Evolutionary conservation across 768 basidiomycete genomes (phyloP).

Genomic region (Mycena polygramma): DNA sequence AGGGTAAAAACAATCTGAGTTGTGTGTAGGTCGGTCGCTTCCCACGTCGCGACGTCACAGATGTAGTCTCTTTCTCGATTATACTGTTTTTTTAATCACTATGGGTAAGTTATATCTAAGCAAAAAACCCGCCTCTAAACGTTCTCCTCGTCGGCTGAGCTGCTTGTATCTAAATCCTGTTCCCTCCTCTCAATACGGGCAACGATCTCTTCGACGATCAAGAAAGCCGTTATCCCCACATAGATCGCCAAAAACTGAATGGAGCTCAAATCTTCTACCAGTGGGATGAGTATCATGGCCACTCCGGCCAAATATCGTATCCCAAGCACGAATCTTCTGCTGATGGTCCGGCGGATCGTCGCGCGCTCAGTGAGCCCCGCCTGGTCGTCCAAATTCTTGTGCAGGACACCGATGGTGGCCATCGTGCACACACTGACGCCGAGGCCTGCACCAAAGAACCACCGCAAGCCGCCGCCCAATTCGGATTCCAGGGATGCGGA

Average conservation of each 20-base stretch:
- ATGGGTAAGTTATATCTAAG: too few species aligned
- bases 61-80: too few species aligned
- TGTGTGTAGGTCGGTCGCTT: too few species aligned
- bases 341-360: conserved; percentile 13
- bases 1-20: too few species aligned
- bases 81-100: too few species aligned
- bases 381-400: conserved; percentile 33
- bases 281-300: conserved; percentile 35
- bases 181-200: conserved; percentile 37
- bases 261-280: conserved; percentile 29
- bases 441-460: conserved; percentile 38
- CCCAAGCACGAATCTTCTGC: conserved; percentile 28
- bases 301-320: conserved; percentile 30
- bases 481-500: conserved; percentile 19
- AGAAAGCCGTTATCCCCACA: conserved; percentile 33
- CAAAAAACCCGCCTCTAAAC: too few species aligned
- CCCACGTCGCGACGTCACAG: too few species aligned
- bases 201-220: conserved; percentile 37
- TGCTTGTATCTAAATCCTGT: conserved; percentile 16
- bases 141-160: too few species aligned
- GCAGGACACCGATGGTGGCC: conserved; percentile 36
- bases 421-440: conserved; percentile 32
- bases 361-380: conserved; percentile 16
- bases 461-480: conserved; percentile 25
- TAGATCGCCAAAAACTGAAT: conserved; percentile 28